Evolutionary conservation across 768 basidiomycete genomes (phyloP), one percentile per base, ranked within the genome.

Genomic region (Neoboletus magnificus): DNA sequence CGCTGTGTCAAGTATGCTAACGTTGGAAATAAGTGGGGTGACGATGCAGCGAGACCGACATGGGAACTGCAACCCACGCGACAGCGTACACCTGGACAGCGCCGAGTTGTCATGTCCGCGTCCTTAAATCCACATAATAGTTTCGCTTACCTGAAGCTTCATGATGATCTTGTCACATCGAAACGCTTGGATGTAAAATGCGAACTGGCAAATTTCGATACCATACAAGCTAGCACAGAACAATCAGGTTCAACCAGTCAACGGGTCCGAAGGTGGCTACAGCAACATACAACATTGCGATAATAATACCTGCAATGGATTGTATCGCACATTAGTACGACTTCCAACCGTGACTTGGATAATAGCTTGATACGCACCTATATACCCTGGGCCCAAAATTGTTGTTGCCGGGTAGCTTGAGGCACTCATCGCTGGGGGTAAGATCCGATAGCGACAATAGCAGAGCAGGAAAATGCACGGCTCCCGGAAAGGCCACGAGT

Each of bases 161-260:
- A 29, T 23, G 7, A 35, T 16, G 50, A 25, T 11, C 12, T n/a
- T 40, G 46, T 55, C 59, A 12, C 10, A 6, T 9, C 7, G 46
- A 54, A 60, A 60, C 0, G 49, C 42, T 41, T 8, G 36, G 25
- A 48, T 18, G 50, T 54, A 60, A 36, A 51, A 54, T 42, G 27
- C 33, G 42, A 61, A 54, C 47, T 61, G 59, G 42, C 46, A 51
- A n/a, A 55, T 25, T 30, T 44, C 52, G 27, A 59, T 16, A 2
- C 57, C 53, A 6, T 55, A 61, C 25, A 55, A 18, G 36, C 59
- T 55, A 27, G 25, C 40, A 48, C 27, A 6, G 9, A 25, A 36
- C 6, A 8, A 16, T 42, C 18, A 32, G n/a, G 33, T 29, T 25
- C 30, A 33, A 22, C n/a, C 10, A 36, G 20, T 29, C 42, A 27